These are phyloP conservation scores for Tetrahymena malaccensis DNA, from an alignment of 73 alveolate genomes.

Conservation along the genomic window DNA sequence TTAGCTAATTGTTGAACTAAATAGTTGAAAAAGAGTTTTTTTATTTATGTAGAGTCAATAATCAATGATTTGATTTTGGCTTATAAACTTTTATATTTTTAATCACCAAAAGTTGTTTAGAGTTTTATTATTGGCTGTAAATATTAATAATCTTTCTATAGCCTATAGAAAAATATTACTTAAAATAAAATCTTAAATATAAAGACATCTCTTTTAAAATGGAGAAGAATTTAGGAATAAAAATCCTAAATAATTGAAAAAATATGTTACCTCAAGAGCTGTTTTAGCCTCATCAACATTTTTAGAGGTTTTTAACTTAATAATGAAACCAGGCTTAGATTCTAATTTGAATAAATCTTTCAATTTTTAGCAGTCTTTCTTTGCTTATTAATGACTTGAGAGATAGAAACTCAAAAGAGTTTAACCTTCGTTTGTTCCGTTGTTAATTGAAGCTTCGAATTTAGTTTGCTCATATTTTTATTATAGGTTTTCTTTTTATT, in stretches of 20 bases:
- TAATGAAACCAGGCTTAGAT: neutral
- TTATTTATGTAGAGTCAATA: no score
- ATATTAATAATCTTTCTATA: no score
- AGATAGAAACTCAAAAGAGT: neutral
- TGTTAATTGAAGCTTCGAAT: neutral
- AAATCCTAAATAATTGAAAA: neutral
- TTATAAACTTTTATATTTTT: no score
- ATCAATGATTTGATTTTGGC: no score
- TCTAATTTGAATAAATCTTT: neutral
- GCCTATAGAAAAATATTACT: no score
- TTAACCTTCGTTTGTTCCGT: neutral
- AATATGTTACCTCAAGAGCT: neutral
- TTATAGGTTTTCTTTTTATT: neutral
- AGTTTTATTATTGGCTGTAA: no score
- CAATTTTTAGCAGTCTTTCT: neutral
- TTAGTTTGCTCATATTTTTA: neutral
- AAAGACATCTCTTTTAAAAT: no score
- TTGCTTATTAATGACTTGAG: neutral
- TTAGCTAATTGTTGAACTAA: neutral
- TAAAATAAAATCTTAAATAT: neutral
- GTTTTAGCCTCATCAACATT: neutral
- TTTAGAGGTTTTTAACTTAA: neutral
- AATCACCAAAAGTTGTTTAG: no score
- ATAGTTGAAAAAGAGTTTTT: neutral
- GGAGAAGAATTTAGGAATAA: no score